Evolutionary conservation across 1,139 yeast genomes (phyloP).

Genomic region (Candida dubliniensis): DNA sequence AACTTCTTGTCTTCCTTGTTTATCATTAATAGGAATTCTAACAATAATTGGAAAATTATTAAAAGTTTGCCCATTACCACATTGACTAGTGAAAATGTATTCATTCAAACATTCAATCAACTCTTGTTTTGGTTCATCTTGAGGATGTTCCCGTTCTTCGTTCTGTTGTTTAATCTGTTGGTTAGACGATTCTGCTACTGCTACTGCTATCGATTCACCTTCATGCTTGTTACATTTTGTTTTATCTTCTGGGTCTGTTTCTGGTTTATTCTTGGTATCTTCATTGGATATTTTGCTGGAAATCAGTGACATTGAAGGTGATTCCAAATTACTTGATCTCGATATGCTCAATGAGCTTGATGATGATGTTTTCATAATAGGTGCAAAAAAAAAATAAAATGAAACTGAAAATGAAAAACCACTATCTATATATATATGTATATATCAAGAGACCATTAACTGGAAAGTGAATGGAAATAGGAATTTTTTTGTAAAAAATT

Average conservation of each 20-base stretch:
- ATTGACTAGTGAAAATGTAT: slow-evolving; percentile 9
- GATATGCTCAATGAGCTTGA: slow-evolving; percentile 10
- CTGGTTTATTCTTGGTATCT: not conserved
- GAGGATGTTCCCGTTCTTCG: not conserved
- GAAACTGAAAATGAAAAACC: not conserved
- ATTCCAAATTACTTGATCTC: slow-evolving; percentile 11
- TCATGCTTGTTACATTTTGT: not conserved
- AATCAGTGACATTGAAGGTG: slow-evolving; percentile 10
- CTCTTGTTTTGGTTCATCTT: slow-evolving; percentile 4
- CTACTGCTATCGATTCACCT: no score
- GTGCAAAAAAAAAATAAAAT: not conserved
- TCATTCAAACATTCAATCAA: slow-evolving; percentile 12
- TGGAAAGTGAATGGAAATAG: no score
- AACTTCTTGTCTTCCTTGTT: slow-evolving; percentile 1
- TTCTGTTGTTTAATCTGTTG: not conserved
- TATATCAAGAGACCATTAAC: no score
- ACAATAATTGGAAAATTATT: slow-evolving; percentile 15
- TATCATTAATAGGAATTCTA: slow-evolving; percentile 5
- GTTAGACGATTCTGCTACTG: not conserved
- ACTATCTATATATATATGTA: no score
- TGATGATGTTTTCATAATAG: slow-evolving; percentile 6
- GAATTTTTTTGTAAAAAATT: not conserved
- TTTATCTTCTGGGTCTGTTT: not conserved
- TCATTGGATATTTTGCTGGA: slow-evolving; percentile 9
- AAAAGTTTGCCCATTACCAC: slow-evolving; percentile 7